Evolutionary conservation across 352 stramenopile genomes (phyloP), one percentile per base, ranked within the genome.

Genomic region (Phytophthora hibernalis): DNA sequence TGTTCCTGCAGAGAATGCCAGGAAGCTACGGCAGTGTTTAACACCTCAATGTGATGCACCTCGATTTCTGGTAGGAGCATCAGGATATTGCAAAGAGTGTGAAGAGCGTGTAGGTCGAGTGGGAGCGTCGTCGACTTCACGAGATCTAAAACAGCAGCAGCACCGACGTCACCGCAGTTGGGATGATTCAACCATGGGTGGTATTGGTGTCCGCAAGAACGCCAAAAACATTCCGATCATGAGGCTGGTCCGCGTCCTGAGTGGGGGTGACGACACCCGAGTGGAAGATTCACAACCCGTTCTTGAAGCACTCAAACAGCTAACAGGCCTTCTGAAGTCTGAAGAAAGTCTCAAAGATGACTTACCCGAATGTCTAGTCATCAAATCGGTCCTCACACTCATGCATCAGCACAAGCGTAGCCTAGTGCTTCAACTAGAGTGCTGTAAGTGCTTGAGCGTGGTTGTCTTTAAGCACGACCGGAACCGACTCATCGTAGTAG

Each of bases 391-490:
- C 5, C 58, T 93, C 11, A 53, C 55, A 31, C 63, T 90, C 5
- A 93, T 97, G 84, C 64, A 85, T 24, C 45, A 82, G 22, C 88
- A 89, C 48, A 45, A 60, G 21, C 51, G 69, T 12, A 82, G 79
- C 28, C 70, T 81, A 12, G 68, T 80, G 13, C 45, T 97, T 21
- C 81, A 96, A 43, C 71, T 97, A n/a, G 80, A 93, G 54, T 87
- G 82, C 42, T 85, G 88, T 35, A 83, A 79, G 50, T 80, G 95
- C 18, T 71, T 96, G 21, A 97, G 92, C 60, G 64, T 96, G 22
- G 68, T 69, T 9, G 85, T 92, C 0, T 91, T 93, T 57, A 89
- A 81, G 47, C 82, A 92, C 21, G 79, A 92, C 53, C 72, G 84
- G 0, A 97, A 97, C 60, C 74, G 90, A 1, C 58, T 87, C 31